Percentiles rank a stretch among this genome's conserved stretches.
These are phyloP conservation scores for Chalciporus piperatus DNA, from an alignment of 768 basidiomycete genomes.

Conservation along the genomic window DNA sequence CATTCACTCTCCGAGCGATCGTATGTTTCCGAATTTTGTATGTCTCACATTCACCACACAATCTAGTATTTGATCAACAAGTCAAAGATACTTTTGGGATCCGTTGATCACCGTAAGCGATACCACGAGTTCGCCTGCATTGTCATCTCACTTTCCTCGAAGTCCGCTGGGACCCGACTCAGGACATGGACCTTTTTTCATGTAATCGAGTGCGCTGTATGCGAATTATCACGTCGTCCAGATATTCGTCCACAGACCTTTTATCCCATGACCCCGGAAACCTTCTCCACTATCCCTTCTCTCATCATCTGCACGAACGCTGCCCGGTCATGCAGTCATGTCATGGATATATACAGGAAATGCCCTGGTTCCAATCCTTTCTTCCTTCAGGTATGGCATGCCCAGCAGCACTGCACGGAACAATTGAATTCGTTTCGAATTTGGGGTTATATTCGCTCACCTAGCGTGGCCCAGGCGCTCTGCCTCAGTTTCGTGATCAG, in stretches of 20 bases:
- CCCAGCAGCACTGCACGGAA: neutral
- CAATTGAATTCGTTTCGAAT: neutral
- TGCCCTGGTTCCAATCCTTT: slow-evolving; percentile 27
- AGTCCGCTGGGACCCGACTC: slow-evolving; percentile 46
- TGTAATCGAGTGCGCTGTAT: slow-evolving; percentile 51
- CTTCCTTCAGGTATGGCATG: slow-evolving; percentile 31
- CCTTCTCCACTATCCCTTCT: slow-evolving; percentile 49
- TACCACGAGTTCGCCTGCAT: neutral
- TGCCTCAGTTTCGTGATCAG: no score
- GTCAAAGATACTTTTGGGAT: slow-evolving; percentile 50
- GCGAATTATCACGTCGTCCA: slow-evolving; percentile 53
- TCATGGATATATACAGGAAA: slow-evolving; percentile 56
- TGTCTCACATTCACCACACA: neutral
- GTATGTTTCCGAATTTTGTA: slow-evolving; percentile 30
- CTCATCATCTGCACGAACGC: slow-evolving; percentile 84
- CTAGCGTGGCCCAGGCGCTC: no score
- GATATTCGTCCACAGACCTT: slow-evolving; percentile 77
- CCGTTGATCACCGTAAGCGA: slow-evolving; percentile 35
- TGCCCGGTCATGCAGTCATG: slow-evolving; percentile 69
- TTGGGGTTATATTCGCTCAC: neutral
- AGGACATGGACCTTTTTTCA: slow-evolving; percentile 39
- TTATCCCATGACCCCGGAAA: slow-evolving; percentile 65
- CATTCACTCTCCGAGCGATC: slow-evolving; percentile 60
- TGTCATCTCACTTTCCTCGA: slow-evolving; percentile 11
- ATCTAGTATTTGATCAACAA: slow-evolving; percentile 70